Percentiles rank a stretch among this genome's conserved stretches.
These are phyloP conservation scores for Salisapilia sapeloensis DNA, from an alignment of 352 stramenopile species.

Conservation along the genomic window DNA sequence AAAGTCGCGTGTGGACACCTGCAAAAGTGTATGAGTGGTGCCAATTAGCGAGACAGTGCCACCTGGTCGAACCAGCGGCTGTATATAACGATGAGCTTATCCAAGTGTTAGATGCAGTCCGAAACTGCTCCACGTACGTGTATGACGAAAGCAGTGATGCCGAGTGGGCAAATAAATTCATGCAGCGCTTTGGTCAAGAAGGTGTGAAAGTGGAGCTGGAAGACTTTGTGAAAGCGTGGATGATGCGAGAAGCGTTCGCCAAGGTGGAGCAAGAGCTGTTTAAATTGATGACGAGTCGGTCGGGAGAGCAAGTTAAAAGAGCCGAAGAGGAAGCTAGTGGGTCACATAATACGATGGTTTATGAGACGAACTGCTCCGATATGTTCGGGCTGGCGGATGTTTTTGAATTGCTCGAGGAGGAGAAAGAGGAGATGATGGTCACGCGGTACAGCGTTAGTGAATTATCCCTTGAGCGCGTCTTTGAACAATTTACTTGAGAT, in stretches of 20 bases:
- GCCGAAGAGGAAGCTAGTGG: conserved; percentile 37
- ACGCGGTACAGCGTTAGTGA: conserved; percentile 85
- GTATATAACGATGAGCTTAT: too few relatives aligned
- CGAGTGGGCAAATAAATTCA: too few relatives aligned
- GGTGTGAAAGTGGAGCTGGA: conserved; percentile 14
- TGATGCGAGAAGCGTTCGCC: conserved; percentile 47
- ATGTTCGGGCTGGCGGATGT: conserved; percentile 44
- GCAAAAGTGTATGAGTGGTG: conserved; percentile 16
- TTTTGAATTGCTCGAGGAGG: conserved; percentile 65
- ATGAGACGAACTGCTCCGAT: conserved; percentile 54
- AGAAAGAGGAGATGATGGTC: conserved; percentile 57
- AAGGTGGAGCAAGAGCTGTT: conserved; percentile 37
- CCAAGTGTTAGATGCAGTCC: too few relatives aligned
- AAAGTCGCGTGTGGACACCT: conserved; percentile 13
- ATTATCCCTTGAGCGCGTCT: conserved; percentile 85
- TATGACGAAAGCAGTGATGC: too few relatives aligned
- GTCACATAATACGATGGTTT: conserved; percentile 33
- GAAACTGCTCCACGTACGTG: too few relatives aligned
- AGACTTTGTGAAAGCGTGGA: conserved; percentile 65
- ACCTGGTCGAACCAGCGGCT: too few relatives aligned
- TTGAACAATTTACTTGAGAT: conserved; percentile 79
- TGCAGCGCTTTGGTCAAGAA: background rate
- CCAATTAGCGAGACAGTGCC: too few relatives aligned
- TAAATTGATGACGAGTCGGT: conserved; percentile 19
- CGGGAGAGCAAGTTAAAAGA: conserved; percentile 18